A percentile compares a stretch with the other conserved stretches of the same genome.
These are phyloP conservation scores for Candida boleticola DNA, from an alignment of 805 yeast genomes.

Conservation along the genomic window DNA sequence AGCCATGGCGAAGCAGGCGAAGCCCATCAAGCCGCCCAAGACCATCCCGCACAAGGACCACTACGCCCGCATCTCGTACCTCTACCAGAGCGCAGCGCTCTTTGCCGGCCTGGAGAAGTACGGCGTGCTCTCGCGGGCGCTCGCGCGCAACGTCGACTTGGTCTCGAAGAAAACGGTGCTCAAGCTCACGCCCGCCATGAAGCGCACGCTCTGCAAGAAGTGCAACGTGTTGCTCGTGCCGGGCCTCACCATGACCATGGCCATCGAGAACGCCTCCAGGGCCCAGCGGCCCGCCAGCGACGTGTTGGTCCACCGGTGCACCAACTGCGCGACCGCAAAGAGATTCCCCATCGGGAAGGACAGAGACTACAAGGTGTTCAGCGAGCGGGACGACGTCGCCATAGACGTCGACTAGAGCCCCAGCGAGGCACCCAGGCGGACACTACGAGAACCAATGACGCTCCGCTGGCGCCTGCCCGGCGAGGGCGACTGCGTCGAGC, in stretches of 20 bases:
- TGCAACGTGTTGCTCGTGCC: conserved; percentile 56
- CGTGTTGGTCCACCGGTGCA: conserved; percentile 48
- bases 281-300: conserved; percentile 24
- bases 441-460: not conserved
- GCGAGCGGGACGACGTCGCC: conserved; percentile 35
- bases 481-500: no score
- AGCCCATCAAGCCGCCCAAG: conserved; percentile 28
- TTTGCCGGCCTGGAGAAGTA: conserved; percentile 28
- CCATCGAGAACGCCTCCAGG: conserved; percentile 44
- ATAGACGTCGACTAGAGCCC: not conserved
- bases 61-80: conserved; percentile 55
- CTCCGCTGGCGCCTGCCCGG: no score
- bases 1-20: not conserved
- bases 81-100: conserved; percentile 53
- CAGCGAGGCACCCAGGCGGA: not conserved
- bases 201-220: conserved; percentile 66
- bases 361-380: conserved; percentile 46
- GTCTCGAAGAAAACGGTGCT: conserved; percentile 69
- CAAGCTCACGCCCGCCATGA: conserved; percentile 60
- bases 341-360: conserved; percentile 64
- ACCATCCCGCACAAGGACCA: conserved; percentile 54
- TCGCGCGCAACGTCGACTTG: conserved; percentile 52
- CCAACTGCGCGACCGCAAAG: conserved; percentile 48
- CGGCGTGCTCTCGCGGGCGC: conserved; percentile 52
- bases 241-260: conserved; percentile 39